Percentiles rank a stretch among this genome's conserved stretches.
Evolutionary conservation across 1,139 yeast species (phyloP).

Genomic region (Kluyveromyces marxianus): DNA sequence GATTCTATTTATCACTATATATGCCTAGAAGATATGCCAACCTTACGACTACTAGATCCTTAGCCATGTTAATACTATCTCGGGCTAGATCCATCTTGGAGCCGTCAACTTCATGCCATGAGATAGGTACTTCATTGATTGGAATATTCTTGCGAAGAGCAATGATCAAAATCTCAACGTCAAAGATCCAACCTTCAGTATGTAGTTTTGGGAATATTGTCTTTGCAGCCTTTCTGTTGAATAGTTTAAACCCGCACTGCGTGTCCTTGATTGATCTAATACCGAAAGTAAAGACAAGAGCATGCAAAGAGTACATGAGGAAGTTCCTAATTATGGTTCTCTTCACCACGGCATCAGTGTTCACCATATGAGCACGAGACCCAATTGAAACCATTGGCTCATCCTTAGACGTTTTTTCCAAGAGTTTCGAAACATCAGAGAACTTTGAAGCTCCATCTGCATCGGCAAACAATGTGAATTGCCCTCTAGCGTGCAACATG

Average conservation of each 20-base stretch:
- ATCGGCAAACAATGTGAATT: constrained; percentile 78
- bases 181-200: constrained; percentile 97
- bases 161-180: constrained; percentile 80
- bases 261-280: constrained; percentile 83
- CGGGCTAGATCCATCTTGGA: constrained; percentile 87
- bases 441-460: constrained; percentile 96
- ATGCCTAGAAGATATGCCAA: constrained; percentile 82
- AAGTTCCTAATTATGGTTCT: constrained; percentile 82
- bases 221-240: constrained; percentile 59
- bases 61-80: constrained; percentile 92
- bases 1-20: constrained; percentile 40
- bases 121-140: constrained; percentile 73
- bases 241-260: constrained; percentile 94
- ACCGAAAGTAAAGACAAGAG: constrained; percentile 81
- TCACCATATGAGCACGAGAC: constrained; percentile 94
- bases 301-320: constrained; percentile 87
- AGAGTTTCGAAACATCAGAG: constrained; percentile 53
- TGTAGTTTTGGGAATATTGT: constrained; percentile 84
- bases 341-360: constrained; percentile 92
- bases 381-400: constrained; percentile 71
- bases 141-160: constrained; percentile 65
- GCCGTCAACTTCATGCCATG: constrained; percentile 97
- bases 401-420: constrained; percentile 22
- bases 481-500: constrained; percentile 65
- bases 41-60: constrained; percentile 84